Evolutionary conservation across 306 rosid species (phyloP).

Genomic region (Aeschynomene evenia): DNA sequence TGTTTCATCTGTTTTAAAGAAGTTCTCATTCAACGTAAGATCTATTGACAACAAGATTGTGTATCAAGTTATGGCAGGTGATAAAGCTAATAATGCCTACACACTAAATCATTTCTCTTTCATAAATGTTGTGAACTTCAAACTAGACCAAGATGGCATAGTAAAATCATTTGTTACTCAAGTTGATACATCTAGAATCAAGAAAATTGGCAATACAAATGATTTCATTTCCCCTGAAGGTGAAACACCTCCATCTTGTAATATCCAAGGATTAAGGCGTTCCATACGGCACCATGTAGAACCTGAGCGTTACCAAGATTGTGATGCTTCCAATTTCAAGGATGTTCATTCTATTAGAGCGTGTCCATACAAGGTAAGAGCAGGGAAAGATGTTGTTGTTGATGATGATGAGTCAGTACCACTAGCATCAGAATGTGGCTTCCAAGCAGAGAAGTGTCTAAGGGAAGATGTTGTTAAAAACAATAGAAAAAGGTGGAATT

Average conservation of each 20-base stretch:
- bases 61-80: constrained; percentile 59
- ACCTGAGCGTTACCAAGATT: too few relatives aligned
- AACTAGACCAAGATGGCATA: constrained; percentile 40
- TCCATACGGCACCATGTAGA: too few relatives aligned
- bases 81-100: too few relatives aligned
- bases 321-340: constrained; percentile 45
- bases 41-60: constrained; percentile 64
- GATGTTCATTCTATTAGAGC: constrained; percentile 58
- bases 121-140: constrained; percentile 55
- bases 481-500: constrained; percentile 15
- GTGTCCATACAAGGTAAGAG: constrained; percentile 46
- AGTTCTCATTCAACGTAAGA: constrained; percentile 57
- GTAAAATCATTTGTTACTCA: too few relatives aligned
- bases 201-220: too few relatives aligned
- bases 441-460: constrained; percentile 20
- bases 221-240: constrained; percentile 39
- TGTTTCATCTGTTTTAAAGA: constrained; percentile 59
- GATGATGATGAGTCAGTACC: constrained; percentile 58
- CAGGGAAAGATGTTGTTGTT: too few relatives aligned
- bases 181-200: too few relatives aligned
- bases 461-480: constrained; percentile 11
- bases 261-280: constrained; percentile 49
- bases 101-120: constrained; percentile 21
- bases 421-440: constrained; percentile 45
- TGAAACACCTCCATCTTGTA: constrained; percentile 32